A percentile compares a stretch with the other conserved stretches of the same genome.
Evolutionary conservation across 2,329 filamentous ascomycete genomes (phyloP).

Genomic region (Arthrobotrys sphaeroides): DNA sequence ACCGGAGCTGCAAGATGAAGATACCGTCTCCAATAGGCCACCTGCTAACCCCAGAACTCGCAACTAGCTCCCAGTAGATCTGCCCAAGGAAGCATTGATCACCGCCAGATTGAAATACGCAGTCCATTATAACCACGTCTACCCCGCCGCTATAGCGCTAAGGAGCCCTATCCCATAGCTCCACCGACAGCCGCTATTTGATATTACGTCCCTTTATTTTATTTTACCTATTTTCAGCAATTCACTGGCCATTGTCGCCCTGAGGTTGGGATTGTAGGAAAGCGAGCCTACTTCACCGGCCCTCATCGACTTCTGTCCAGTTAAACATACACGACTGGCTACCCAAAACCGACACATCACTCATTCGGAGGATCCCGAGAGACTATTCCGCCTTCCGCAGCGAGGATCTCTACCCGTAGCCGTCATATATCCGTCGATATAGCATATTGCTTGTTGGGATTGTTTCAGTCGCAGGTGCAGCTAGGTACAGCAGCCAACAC

Average conservation of each 20-base stretch:
- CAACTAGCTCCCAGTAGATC: slow-evolving; percentile 28
- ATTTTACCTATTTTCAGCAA: not conserved
- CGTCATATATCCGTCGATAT: not conserved
- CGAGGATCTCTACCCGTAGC: not conserved
- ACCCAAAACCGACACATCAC: not conserved
- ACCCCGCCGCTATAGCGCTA: slow-evolving; percentile 23
- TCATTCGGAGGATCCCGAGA: not conserved
- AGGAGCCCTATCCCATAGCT: not conserved
- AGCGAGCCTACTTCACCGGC: not conserved
- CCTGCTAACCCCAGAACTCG: slow-evolving; percentile 19
- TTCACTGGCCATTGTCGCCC: not conserved
- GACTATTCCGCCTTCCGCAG: not conserved
- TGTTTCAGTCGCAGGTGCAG: too few relatives aligned
- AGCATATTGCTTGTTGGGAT: not conserved
- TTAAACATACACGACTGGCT: not conserved
- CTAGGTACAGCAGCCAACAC: not conserved
- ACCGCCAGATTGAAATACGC: not conserved
- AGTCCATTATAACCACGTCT: slow-evolving; percentile 14
- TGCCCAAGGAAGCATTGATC: slow-evolving; percentile 43
- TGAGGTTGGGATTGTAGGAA: not conserved
- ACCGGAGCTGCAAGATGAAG: not conserved
- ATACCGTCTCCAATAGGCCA: not conserved
- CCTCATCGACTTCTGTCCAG: not conserved
- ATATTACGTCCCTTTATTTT: not conserved
- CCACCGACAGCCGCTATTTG: not conserved